phyloP scores from a whole-genome alignment of 345 rosid genomes.

The Salix exigua region DNA sequence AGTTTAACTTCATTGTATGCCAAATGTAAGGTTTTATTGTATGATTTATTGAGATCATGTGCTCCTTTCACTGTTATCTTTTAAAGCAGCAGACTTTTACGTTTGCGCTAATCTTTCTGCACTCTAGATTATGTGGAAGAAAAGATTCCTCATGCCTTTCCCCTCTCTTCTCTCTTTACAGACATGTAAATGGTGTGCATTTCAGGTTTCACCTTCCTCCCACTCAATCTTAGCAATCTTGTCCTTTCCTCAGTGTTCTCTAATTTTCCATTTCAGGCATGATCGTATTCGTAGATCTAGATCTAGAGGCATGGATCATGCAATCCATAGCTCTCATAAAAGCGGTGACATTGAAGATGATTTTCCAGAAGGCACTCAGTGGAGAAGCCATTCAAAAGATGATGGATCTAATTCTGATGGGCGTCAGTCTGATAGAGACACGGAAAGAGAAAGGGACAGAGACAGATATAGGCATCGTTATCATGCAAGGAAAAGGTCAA shows the following conservation, averaged over 20 bases:
- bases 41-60: background rate
- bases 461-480: conserved; percentile 18
- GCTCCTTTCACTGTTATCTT: background rate
- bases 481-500: conserved; percentile 13
- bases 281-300: conserved; percentile 42
- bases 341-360: conserved; percentile 21
- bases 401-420: conserved; percentile 31
- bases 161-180: background rate
- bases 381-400: conserved; percentile 20
- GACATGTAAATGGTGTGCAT: background rate
- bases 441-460: background rate
- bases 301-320: conserved; percentile 36
- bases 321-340: conserved; percentile 23
- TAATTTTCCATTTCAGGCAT: conserved; percentile 35
- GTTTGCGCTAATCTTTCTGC: background rate
- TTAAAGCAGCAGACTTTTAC: background rate
- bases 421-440: conserved; percentile 31
- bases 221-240: background rate
- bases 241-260: conserved; percentile 1
- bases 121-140: background rate
- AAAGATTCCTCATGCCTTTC: background rate
- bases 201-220: background rate
- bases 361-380: conserved; percentile 17
- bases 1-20: too few species aligned
- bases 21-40: too few species aligned